Percentiles rank a stretch among this genome's conserved stretches.
Conservation (phyloP, 768 basidiomycete genomes). For the Rhodotorula diobovata region DNA sequence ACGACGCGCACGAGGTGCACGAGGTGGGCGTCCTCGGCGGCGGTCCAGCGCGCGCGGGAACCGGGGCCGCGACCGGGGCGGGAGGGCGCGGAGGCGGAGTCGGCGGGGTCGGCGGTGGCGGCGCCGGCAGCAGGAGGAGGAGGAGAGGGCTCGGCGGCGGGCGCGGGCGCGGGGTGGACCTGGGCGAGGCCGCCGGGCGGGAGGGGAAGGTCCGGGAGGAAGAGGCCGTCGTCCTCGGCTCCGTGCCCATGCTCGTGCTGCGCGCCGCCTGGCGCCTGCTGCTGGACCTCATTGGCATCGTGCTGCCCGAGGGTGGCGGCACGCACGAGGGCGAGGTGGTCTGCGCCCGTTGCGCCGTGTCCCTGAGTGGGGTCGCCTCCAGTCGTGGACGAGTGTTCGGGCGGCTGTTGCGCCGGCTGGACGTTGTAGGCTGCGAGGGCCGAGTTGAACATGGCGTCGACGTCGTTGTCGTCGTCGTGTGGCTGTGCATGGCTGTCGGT, state of each 20-base stretch:
- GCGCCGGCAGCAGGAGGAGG: too few species aligned
- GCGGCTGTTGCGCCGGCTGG: neutral
- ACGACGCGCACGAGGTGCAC: conserved; percentile 12
- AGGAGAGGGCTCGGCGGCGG: too few species aligned
- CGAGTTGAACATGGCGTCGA: neutral
- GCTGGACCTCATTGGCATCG: neutral
- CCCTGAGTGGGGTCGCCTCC: neutral
- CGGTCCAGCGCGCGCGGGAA: conserved; percentile 19
- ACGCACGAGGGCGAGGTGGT: neutral
- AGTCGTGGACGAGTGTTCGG: too few species aligned
- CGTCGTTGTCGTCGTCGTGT: neutral
- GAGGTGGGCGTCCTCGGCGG: conserved; percentile 11
- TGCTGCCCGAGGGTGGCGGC: neutral
- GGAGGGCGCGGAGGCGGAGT: neutral
- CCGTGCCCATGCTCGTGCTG: neutral
- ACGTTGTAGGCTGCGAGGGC: neutral
- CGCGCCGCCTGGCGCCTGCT: neutral
- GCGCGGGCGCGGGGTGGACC: too few species aligned
- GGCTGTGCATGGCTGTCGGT: neutral
- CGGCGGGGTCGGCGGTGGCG: neutral
- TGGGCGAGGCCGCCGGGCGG: too few species aligned
- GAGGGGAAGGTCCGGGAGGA: too few species aligned
- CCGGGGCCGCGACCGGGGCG: neutral
- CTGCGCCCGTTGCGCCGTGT: neutral
- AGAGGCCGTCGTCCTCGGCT: neutral